Percentiles rank a stretch among this genome's conserved stretches.
Evolutionary conservation across 805 yeast genomes (phyloP).

Genomic region (Lipomyces lipofer): DNA sequence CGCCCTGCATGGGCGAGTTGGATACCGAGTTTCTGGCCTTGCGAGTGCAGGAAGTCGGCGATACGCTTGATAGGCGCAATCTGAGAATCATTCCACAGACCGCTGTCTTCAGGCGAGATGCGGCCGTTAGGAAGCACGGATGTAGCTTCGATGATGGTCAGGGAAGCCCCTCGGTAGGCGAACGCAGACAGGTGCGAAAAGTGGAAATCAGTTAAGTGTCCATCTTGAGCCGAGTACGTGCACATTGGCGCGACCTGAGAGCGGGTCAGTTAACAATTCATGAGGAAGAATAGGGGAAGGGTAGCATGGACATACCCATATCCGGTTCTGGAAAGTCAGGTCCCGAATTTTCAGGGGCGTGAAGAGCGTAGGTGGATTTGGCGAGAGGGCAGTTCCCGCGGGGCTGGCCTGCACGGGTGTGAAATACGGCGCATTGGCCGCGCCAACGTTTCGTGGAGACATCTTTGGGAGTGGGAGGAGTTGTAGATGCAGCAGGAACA

Average conservation of each 20-base stretch:
- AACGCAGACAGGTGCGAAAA: slow-evolving; percentile 50
- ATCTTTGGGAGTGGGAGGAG: too few relatives aligned
- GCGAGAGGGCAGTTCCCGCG: slow-evolving; percentile 39
- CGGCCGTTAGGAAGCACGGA: slow-evolving; percentile 47
- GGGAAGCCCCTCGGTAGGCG: slow-evolving; percentile 51
- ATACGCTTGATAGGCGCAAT: slow-evolving; percentile 45
- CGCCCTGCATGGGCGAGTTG: slow-evolving; percentile 61
- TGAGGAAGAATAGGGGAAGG: too few relatives aligned
- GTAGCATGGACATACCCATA: too few relatives aligned
- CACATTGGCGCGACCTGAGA: slow-evolving; percentile 42
- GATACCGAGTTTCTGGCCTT: slow-evolving; percentile 48
- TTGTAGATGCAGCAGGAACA: too few relatives aligned
- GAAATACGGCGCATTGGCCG: too few relatives aligned
- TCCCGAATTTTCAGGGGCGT: slow-evolving; percentile 46
- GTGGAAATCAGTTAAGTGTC: slow-evolving; percentile 49
- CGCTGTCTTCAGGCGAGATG: slow-evolving; percentile 47
- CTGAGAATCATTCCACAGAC: slow-evolving; percentile 53
- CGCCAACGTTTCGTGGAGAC: too few relatives aligned
- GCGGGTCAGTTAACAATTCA: too few relatives aligned
- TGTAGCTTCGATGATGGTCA: slow-evolving; percentile 49
- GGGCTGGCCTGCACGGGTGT: slow-evolving; percentile 41
- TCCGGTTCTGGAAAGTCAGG: slow-evolving; percentile 48
- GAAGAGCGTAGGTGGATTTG: slow-evolving; percentile 44
- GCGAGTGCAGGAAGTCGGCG: slow-evolving; percentile 45
- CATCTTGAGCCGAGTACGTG: slow-evolving; percentile 48